Evolutionary conservation across 371 early-diverging fungal species (phyloP).

Genomic region (Mucor circinelloides): DNA sequence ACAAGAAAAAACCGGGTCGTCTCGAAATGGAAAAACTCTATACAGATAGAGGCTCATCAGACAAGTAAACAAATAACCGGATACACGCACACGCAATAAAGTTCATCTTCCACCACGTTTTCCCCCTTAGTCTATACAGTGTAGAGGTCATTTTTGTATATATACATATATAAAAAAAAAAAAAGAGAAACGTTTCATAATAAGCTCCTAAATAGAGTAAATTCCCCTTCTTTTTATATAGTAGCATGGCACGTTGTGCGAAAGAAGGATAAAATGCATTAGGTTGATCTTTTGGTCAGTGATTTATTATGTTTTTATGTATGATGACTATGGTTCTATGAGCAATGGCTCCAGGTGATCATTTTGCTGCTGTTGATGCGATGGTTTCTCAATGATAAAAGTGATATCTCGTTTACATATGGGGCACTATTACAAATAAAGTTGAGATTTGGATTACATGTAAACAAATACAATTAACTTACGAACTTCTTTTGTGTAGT

Average conservation of each 20-base stretch:
- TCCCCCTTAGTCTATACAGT: background rate
- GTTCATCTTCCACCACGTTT: background rate
- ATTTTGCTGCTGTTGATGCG: background rate
- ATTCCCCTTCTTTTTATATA: background rate
- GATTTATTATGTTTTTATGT: background rate
- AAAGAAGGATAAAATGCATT: background rate
- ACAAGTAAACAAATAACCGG: background rate
- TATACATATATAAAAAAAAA: background rate
- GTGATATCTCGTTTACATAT: conserved; percentile 75
- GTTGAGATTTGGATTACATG: conserved; percentile 57
- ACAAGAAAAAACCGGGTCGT: background rate
- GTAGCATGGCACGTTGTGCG: background rate
- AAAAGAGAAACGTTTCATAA: background rate
- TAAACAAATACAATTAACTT: conserved; percentile 29
- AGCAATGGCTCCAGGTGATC: background rate
- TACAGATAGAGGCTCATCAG: background rate
- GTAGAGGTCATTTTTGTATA: background rate
- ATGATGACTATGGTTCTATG: background rate
- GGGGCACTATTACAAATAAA: conserved; percentile 60
- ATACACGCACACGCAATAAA: background rate
- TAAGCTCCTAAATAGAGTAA: background rate
- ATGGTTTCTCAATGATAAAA: background rate
- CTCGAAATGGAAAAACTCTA: background rate
- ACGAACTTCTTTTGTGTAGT: conserved; percentile 80
- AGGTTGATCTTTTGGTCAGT: background rate